Percentiles rank a stretch among this genome's conserved stretches.
Conservation (phyloP, 345 rosid genomes). For the Excoecaria agallocha region DNA sequence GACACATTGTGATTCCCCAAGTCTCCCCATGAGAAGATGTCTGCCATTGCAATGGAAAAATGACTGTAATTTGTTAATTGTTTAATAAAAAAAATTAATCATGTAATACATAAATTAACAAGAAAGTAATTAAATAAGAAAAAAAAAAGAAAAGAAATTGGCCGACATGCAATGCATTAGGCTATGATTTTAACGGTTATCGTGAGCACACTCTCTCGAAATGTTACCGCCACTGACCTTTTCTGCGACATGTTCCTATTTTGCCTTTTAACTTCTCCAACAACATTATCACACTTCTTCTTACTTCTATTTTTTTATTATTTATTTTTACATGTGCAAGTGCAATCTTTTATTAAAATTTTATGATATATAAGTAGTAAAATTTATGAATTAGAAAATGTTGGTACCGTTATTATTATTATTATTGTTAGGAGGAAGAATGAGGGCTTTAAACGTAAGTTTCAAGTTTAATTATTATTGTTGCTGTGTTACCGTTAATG, state of each 20-base stretch:
- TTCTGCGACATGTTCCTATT: conserved; percentile 21
- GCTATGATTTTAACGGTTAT: conserved; percentile 18
- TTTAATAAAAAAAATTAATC: not conserved
- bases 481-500: not conserved
- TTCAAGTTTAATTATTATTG: not conserved
- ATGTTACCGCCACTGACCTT: conserved; percentile 15
- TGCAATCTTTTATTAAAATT: no score
- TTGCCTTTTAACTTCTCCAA: conserved; percentile 7
- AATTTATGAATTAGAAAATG: no score
- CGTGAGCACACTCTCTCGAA: conserved; percentile 24
- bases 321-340: not conserved
- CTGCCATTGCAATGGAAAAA: not conserved
- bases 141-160: not conserved
- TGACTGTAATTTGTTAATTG: not conserved
- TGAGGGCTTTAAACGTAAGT: not conserved
- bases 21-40: not conserved
- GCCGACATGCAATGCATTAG: conserved; percentile 31
- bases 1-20: not conserved
- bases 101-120: not conserved
- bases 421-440: no score
- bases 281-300: conserved; percentile 9
- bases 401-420: no score
- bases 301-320: not conserved
- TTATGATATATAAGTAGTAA: no score
- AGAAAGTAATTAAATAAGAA: not conserved